Percentiles rank a stretch among this genome's conserved stretches.
Evolutionary conservation across 176 grass and related monocot genomes (phyloP).

Genomic region (Alopecurus myosuroides): DNA sequence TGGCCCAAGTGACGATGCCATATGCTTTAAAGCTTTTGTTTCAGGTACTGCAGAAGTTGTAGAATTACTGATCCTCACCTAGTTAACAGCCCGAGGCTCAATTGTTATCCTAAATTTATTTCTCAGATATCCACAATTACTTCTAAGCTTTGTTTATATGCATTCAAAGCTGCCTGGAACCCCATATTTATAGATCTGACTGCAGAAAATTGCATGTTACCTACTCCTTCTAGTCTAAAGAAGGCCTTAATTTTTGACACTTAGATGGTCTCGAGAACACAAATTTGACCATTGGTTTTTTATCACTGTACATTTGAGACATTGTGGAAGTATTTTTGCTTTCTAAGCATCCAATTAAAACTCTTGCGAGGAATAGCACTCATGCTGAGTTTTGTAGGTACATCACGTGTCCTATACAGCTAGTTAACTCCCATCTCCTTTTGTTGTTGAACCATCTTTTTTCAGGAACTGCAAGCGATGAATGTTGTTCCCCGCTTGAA

Average conservation of each 20-base stretch:
- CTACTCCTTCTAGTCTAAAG: too few relatives aligned
- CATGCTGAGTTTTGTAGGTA: too few relatives aligned
- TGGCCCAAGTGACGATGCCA: conserved; percentile 85
- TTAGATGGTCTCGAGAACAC: too few relatives aligned
- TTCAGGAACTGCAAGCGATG: conserved; percentile 81
- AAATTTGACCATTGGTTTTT: too few relatives aligned
- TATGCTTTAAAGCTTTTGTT: conserved; percentile 97
- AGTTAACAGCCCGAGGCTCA: background rate
- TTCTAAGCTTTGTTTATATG: background rate
- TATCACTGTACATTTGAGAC: too few relatives aligned
- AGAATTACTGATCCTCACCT: background rate
- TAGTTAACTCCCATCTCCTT: background rate
- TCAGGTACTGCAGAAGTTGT: conserved; percentile 51
- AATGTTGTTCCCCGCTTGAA: conserved; percentile 73
- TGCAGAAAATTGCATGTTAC: background rate
- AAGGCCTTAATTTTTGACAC: too few relatives aligned
- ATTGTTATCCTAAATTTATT: background rate
- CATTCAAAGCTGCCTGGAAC: too few relatives aligned
- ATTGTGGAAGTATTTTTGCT: too few relatives aligned
- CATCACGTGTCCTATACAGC: background rate
- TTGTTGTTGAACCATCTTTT: background rate
- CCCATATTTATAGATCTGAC: background rate
- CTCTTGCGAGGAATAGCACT: too few relatives aligned
- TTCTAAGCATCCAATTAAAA: background rate
- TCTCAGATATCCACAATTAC: background rate